These are phyloP conservation scores for Gossypium mustelinum DNA, from an alignment of 345 rosid genomes.

Conservation along the genomic window DNA sequence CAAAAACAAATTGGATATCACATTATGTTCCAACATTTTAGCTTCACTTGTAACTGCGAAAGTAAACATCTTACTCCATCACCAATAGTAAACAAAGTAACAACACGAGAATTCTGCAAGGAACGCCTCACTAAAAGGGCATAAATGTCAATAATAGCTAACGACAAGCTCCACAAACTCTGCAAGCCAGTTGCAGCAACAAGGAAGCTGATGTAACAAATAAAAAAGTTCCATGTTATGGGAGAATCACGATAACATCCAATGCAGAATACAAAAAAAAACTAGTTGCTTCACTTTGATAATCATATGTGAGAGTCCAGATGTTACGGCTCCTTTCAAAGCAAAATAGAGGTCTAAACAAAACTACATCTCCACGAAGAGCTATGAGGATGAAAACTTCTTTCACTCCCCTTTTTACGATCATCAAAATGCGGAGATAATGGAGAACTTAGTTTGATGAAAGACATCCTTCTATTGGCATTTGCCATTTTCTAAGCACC, in stretches of 20 bases:
- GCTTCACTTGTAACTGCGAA: not conserved
- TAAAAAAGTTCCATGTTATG: conserved; percentile 16
- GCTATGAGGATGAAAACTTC: no score
- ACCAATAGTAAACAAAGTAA: conserved; percentile 53
- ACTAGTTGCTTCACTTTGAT: not conserved
- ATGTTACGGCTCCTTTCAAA: no score
- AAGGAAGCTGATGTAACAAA: conserved; percentile 56
- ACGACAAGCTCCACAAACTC: conserved; percentile 61
- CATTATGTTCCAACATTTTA: not conserved
- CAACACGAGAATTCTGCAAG: conserved; percentile 48
- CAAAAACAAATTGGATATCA: not conserved
- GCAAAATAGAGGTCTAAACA: no score
- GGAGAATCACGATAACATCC: not conserved
- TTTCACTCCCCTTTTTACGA: no score
- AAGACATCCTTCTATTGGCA: no score
- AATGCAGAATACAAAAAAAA: not conserved
- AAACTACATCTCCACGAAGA: no score
- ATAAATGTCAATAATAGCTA: conserved; percentile 54
- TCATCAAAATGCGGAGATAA: no score
- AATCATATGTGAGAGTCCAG: not conserved
- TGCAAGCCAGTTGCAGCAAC: conserved; percentile 80
- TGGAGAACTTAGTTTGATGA: no score
- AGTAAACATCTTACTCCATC: conserved; percentile 62
- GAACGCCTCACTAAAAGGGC: conserved; percentile 70
- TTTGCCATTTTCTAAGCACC: no score